Evolutionary conservation across 805 yeast species (phyloP).

Genomic region (Soucietia sequanensis): DNA sequence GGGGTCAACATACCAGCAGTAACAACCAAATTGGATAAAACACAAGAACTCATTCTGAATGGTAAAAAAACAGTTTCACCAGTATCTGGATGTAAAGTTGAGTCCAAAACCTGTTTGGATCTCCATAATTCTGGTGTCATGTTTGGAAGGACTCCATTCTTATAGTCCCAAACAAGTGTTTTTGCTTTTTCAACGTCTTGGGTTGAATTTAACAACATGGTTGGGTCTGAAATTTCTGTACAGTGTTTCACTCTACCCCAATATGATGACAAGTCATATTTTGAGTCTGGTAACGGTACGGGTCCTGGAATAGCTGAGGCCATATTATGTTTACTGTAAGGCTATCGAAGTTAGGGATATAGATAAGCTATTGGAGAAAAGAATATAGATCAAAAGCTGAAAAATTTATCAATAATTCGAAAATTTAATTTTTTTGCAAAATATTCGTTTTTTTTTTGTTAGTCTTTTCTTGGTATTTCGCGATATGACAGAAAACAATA

Average conservation of each 20-base stretch:
- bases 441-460: conserved; percentile 1
- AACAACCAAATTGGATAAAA: conserved; percentile 87
- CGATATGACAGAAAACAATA: too few species aligned
- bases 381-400: neutral
- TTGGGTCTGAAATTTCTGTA: conserved; percentile 89
- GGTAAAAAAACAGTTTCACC: conserved; percentile 92
- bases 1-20: conserved; percentile 99
- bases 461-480: too few species aligned
- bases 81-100: conserved; percentile 94
- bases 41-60: conserved; percentile 96
- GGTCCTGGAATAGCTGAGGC: conserved; percentile 88
- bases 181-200: conserved; percentile 65
- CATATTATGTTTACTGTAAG: too few species aligned
- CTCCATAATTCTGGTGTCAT: conserved; percentile 86
- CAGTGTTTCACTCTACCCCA: conserved; percentile 95
- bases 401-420: too few species aligned
- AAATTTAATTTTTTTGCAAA: too few species aligned
- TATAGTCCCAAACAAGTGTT: conserved; percentile 64
- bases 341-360: too few species aligned
- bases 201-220: conserved; percentile 75
- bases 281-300: conserved; percentile 74
- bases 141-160: conserved; percentile 58
- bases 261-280: conserved; percentile 76
- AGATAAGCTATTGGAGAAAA: too few species aligned
- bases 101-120: conserved; percentile 83